These are phyloP conservation scores for Taphrina communis DNA, from an alignment of 1,139 yeast genomes.

Conservation along the genomic window DNA sequence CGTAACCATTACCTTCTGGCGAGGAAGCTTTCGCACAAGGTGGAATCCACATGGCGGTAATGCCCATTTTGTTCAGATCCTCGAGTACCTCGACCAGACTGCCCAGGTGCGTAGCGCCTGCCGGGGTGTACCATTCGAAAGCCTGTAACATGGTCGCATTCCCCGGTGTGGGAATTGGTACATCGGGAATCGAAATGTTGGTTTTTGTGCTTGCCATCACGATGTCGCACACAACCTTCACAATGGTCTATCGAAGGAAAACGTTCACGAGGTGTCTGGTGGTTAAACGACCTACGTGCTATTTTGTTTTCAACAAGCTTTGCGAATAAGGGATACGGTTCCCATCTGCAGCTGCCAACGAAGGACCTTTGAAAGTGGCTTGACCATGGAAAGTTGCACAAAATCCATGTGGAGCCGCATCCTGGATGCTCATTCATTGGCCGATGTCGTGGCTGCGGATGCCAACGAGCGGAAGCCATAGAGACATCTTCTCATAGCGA, in stretches of 20 bases:
- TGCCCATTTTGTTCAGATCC: slow-evolving; percentile 44
- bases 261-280: too few species aligned
- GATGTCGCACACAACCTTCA: too few species aligned
- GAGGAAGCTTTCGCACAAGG: slow-evolving; percentile 46
- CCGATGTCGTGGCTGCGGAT: background rate
- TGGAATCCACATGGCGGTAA: slow-evolving; percentile 36
- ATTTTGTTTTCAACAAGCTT: too few species aligned
- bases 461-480: too few species aligned
- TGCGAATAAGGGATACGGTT: too few species aligned
- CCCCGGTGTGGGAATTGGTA: slow-evolving; percentile 42
- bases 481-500: too few species aligned
- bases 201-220: slow-evolving; percentile 16
- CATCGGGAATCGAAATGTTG: slow-evolving; percentile 21
- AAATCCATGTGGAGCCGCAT: background rate
- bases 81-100: slow-evolving; percentile 40
- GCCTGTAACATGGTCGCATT: slow-evolving; percentile 46
- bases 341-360: background rate
- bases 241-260: too few species aligned
- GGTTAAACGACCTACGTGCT: too few species aligned
- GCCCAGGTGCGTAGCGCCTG: slow-evolving; percentile 41
- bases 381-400: background rate
- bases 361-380: background rate
- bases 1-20: slow-evolving; percentile 46
- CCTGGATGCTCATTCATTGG: background rate
- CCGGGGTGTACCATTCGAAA: slow-evolving; percentile 46